Percentiles rank a stretch among this genome's conserved stretches.
phyloP scores from a whole-genome alignment of 2,329 filamentous ascomycete genomes.

The Venturia pyrina region DNA sequence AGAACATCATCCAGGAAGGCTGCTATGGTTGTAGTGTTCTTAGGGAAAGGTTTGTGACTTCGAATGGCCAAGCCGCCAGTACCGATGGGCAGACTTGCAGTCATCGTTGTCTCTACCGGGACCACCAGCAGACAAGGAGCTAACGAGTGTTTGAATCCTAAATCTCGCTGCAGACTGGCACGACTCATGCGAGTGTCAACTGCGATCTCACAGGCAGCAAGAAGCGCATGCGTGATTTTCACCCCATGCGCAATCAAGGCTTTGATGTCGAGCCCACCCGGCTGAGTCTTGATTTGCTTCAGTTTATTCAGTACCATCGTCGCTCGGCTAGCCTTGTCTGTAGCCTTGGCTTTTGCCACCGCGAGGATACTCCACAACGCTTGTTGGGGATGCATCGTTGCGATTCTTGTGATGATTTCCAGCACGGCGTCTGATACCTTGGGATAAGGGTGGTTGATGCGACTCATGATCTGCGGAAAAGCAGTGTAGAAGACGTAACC shows the following conservation, averaged over 20 bases:
- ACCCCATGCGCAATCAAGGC: conserved; percentile 68
- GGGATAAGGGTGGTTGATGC: conserved; percentile 76
- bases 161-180: conserved; percentile 66
- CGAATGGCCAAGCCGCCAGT: conserved; percentile 60
- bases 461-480: conserved; percentile 87
- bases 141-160: conserved; percentile 74
- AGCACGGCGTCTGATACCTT: conserved; percentile 69
- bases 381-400: conserved; percentile 78
- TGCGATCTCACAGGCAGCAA: conserved; percentile 70
- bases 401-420: conserved; percentile 76
- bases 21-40: conserved; percentile 74
- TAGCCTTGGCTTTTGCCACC: conserved; percentile 62
- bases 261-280: conserved; percentile 49
- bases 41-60: conserved; percentile 73
- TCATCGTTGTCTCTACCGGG: conserved; percentile 75
- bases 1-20: conserved; percentile 79
- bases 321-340: conserved; percentile 3
- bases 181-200: conserved; percentile 59
- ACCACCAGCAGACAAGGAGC: conserved; percentile 81
- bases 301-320: conserved; percentile 24
- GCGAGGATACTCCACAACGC: conserved; percentile 85
- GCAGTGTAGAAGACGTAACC: conserved; percentile 74
- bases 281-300: conserved; percentile 46
- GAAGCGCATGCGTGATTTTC: conserved; percentile 70
- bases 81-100: conserved; percentile 64